phyloP scores from a whole-genome alignment of 257 asterid genomes.

The Phtheirospermum japonicum region DNA sequence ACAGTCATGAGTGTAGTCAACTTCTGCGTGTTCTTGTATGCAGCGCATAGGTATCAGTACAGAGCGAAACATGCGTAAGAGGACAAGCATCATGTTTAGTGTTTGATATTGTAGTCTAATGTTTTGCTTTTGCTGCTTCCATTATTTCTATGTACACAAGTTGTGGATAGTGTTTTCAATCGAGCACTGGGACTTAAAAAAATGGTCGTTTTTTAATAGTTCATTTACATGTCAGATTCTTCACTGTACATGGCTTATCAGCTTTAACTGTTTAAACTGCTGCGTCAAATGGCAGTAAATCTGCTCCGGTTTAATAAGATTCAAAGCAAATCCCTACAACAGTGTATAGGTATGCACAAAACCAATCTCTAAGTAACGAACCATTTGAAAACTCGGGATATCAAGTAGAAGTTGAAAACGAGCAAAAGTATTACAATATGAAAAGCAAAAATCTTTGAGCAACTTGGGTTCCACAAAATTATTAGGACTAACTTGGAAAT shows the following conservation, averaged over 20 bases:
- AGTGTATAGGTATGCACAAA: no score
- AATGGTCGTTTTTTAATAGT: constrained; percentile 1
- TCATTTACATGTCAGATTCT: constrained; percentile 23
- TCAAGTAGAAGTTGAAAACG: constrained; percentile 13
- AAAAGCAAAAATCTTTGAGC: constrained; percentile 9
- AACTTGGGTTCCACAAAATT: constrained; percentile 1
- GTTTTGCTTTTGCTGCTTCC: constrained; percentile 10
- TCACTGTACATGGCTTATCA: background rate
- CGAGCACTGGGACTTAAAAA: constrained; percentile 13
- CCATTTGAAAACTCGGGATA: background rate
- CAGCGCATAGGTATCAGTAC: constrained; percentile 73
- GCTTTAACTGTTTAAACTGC: constrained; percentile 15
- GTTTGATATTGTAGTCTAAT: constrained; percentile 11
- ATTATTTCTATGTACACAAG: constrained; percentile 15
- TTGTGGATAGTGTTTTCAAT: constrained; percentile 15
- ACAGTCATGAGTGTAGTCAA: constrained; percentile 75
- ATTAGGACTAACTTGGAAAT: background rate
- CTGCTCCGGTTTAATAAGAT: constrained; percentile 7
- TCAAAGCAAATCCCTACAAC: background rate
- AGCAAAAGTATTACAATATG: constrained; percentile 4
- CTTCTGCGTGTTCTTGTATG: constrained; percentile 68
- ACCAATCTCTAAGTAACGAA: no score
- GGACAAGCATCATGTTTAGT: constrained; percentile 28
- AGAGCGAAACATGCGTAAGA: constrained; percentile 49
- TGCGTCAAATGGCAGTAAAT: background rate